Base-by-base conservation (phyloP, 2,329 filamentous ascomycete species). In the Clarireedia sp. region DNA sequence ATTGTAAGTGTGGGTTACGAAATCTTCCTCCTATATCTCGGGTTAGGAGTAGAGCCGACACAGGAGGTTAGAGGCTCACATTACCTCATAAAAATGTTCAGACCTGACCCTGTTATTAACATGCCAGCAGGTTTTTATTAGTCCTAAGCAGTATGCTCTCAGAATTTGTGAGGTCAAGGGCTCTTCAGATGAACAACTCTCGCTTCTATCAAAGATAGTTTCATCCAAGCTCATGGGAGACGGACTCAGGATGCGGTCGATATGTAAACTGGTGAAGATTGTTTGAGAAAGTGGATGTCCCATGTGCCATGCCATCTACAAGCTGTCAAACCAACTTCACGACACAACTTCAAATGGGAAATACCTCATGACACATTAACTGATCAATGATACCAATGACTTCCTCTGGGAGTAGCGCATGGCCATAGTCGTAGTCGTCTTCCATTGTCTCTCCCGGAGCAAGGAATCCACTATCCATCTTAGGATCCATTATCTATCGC, bases 231-330 rank as follows among this genome's bases (percentile, higher is more conserved):
- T 79, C 37, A 72, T 74, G 4, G 88, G 85, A 29, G 80, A 77
- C 0, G 88, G 85, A 73, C 84, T 87, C 57, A 96, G 74, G 16
- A 99, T 76, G 48, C 83, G 83, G 64, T 96, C 91, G 55, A 97
- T 81, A 69, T 99, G 94, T 36, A 95, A 78, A 51, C 90, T 96
- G 5, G 91, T 96, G 68, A 97, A 90, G 1, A 99, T 74, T 0
- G 94, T 97, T 69, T 97, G 94, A 1, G 92, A 95, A 8, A 99
- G 79, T 1, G 94, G 90, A 67, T 96, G 91, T n/a, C 95, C 94
- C 64, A 89, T 83, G 69, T 97, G 90, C 91, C 95, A 99, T 59
- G 90, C 89, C 82, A 96, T 95, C 86, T 94, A 66, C 24, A 36
- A 50, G 14, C 17, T 48, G 47, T 59, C 38, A 59, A 21, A 37